These are phyloP conservation scores for Anethum foeniculum DNA, from an alignment of 140 eudicot genomes.

Conservation along the genomic window DNA sequence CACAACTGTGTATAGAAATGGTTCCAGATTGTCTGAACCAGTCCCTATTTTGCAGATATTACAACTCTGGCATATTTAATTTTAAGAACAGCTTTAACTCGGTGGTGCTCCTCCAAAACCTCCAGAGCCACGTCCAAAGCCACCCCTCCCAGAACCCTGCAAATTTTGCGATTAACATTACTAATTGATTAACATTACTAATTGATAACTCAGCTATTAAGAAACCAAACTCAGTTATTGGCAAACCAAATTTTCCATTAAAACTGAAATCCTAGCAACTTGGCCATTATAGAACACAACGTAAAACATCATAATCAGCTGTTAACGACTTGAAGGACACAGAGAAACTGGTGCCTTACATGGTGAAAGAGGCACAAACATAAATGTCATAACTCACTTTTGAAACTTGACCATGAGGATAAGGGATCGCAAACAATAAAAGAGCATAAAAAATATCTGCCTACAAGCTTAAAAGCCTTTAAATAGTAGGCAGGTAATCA, in stretches of 20 bases:
- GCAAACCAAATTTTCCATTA: not conserved
- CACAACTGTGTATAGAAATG: not conserved
- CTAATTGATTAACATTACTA: no score
- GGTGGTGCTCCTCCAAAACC: constrained; percentile 46
- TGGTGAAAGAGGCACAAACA: not conserved
- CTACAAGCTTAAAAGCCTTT: not conserved
- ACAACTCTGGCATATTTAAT: not conserved
- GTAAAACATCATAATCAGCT: not conserved
- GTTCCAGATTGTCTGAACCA: not conserved
- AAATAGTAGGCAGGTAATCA: not conserved
- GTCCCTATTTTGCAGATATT: not conserved
- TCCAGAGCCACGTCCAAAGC: constrained; percentile 33
- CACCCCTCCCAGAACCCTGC: constrained; percentile 46
- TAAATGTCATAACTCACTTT: not conserved
- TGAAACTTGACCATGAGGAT: not conserved
- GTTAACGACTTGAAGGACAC: not conserved
- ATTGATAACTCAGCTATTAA: not conserved
- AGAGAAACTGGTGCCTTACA: not conserved
- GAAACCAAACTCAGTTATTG: not conserved
- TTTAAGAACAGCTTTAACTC: constrained; percentile 26
- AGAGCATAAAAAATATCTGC: not conserved
- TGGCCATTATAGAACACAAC: not conserved
- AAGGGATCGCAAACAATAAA: not conserved
- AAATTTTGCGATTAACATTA: not conserved
- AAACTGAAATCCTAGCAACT: not conserved